Evolutionary conservation across 2,329 filamentous ascomycete genomes (phyloP).

Genomic region (Colletotrichum sublineola): DNA sequence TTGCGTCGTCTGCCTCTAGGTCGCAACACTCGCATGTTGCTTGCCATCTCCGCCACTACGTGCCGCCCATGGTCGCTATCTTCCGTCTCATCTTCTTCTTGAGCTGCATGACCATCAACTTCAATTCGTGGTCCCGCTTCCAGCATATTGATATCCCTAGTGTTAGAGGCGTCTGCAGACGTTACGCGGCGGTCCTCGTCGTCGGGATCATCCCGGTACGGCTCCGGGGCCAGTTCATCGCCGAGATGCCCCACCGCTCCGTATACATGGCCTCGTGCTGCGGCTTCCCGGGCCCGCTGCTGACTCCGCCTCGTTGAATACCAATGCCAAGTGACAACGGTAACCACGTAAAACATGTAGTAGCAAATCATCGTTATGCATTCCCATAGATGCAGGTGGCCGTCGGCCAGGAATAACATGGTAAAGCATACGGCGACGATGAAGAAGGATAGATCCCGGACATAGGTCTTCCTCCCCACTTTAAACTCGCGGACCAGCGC

Average conservation of each 20-base stretch:
- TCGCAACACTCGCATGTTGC: constrained; percentile 90
- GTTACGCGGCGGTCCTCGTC: constrained; percentile 48
- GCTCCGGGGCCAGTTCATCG: constrained; percentile 67
- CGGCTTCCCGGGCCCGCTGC: constrained; percentile 74
- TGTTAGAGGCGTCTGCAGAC: constrained; percentile 36
- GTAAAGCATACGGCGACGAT: constrained; percentile 88
- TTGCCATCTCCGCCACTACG: constrained; percentile 85
- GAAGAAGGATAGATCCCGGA: constrained; percentile 94
- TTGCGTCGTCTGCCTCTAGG: constrained; percentile 75
- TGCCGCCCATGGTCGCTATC: constrained; percentile 72
- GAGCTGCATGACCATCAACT: constrained; percentile 53
- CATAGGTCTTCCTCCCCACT: constrained; percentile 89
- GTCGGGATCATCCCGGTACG: constrained; percentile 75
- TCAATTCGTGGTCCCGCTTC: constrained; percentile 64
- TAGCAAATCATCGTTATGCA: constrained; percentile 91
- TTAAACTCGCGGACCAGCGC: constrained; percentile 95
- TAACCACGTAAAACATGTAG: constrained; percentile 88
- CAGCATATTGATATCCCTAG: constrained; percentile 57
- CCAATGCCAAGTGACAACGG: constrained; percentile 95
- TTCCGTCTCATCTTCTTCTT: constrained; percentile 59
- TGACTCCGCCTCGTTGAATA: constrained; percentile 74
- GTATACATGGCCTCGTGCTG: constrained; percentile 81
- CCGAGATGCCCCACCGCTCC: constrained; percentile 63
- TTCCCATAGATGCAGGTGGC: constrained; percentile 88
- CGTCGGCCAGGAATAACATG: constrained; percentile 89